Evolutionary conservation across 1,284 basidiomycete species (phyloP).

Genomic region (Cutaneotrichosporon sp.): DNA sequence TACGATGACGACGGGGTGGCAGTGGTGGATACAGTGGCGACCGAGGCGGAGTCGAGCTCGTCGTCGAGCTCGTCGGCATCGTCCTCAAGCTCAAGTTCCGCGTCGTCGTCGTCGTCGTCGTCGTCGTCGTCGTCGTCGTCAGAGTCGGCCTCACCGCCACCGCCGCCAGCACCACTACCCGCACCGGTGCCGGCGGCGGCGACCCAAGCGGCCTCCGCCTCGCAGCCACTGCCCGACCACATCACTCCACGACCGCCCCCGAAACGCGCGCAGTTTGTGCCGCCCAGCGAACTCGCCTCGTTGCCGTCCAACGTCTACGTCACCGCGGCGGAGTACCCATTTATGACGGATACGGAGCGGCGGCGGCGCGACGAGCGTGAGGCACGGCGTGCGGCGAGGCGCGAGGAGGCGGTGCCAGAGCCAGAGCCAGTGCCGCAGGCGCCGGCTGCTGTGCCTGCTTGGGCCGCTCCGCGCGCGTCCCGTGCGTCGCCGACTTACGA

Average conservation of each 20-base stretch:
- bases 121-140: too few species aligned
- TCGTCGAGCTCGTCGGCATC: not conserved
- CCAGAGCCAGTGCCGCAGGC: not conserved
- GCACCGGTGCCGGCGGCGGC: not conserved
- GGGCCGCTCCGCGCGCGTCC: too few species aligned
- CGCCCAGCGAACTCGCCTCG: constrained; percentile 25
- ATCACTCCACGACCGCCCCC: not conserved
- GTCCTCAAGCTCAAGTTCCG: not conserved
- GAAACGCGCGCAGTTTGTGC: constrained; percentile 12
- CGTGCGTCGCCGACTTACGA: constrained; percentile 3
- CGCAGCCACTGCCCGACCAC: constrained; percentile 11
- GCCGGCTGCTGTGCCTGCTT: too few species aligned
- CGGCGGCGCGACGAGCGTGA: constrained; percentile 3
- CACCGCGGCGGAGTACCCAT: constrained; percentile 27
- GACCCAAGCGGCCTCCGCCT: not conserved
- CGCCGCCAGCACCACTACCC: not conserved
- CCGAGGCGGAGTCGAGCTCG: not conserved
- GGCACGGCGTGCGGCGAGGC: not conserved
- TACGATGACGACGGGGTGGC: constrained; percentile 16
- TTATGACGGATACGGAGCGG: constrained; percentile 12
- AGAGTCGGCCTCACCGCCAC: too few species aligned
- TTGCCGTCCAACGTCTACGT: constrained; percentile 41
- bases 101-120: not conserved
- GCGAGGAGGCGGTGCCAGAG: not conserved
- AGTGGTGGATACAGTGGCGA: not conserved